These are phyloP conservation scores for Vitis amurensis DNA, from an alignment of 164 flowering plant species.

Conservation along the genomic window DNA sequence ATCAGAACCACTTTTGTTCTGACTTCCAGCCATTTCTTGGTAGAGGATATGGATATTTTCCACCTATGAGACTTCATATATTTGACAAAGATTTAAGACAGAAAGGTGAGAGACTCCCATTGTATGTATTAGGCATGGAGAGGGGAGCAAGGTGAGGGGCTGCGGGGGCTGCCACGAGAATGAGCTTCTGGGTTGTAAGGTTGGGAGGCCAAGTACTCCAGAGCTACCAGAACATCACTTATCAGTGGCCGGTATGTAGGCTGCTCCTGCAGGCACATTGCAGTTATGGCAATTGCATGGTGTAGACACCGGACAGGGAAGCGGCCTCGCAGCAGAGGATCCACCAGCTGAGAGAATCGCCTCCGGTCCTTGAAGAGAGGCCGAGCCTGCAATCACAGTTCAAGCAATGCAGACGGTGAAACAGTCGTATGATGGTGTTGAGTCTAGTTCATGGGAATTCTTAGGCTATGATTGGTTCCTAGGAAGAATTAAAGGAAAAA, in stretches of 20 bases:
- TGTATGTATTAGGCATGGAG: too few species aligned
- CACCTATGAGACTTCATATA: too few species aligned
- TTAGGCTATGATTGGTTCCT: too few species aligned
- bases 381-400: constrained; percentile 47
- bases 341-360: constrained; percentile 53
- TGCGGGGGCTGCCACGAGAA: constrained; percentile 9
- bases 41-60: too few species aligned
- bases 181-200: constrained; percentile 26
- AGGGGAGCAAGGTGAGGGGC: constrained; percentile 25
- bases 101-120: too few species aligned
- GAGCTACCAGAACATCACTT: constrained; percentile 68
- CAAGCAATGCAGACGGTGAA: not conserved
- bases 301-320: constrained; percentile 57
- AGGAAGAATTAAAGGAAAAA: too few species aligned
- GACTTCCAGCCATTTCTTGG: too few species aligned
- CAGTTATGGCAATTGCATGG: constrained; percentile 65
- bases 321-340: constrained; percentile 57
- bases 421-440: too few species aligned
- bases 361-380: constrained; percentile 62
- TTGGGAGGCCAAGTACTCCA: constrained; percentile 67
- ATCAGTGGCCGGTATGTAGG: constrained; percentile 69
- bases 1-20: too few species aligned
- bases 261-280: constrained; percentile 84
- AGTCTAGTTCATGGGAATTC: too few species aligned
- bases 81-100: too few species aligned